Evolutionary conservation across 441 rosid species (phyloP).

Genomic region (Aquilaria agallochum): DNA sequence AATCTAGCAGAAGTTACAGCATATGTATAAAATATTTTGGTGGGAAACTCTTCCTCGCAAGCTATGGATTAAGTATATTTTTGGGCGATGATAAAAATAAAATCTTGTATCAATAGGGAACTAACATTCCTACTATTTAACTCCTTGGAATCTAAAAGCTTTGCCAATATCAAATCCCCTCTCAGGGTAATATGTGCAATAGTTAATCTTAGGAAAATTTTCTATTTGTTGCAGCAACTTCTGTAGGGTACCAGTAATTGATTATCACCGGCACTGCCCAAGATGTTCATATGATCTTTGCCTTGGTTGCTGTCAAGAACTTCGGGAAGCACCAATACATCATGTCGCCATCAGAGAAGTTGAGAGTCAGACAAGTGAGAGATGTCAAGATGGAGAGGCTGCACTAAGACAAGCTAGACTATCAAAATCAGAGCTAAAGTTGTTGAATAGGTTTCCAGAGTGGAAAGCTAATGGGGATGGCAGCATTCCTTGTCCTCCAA

Average conservation of each 20-base stretch:
- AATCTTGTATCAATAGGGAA: too few species aligned
- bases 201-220: neutral
- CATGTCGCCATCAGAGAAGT: slow-evolving; percentile 21
- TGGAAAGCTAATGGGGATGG: slow-evolving; percentile 85
- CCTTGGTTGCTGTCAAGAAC: slow-evolving; percentile 92
- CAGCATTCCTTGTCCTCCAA: slow-evolving; percentile 90
- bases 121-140: too few species aligned
- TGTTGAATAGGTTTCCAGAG: slow-evolving; percentile 56
- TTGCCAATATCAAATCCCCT: too few species aligned
- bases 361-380: slow-evolving; percentile 28
- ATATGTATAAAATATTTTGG: too few species aligned
- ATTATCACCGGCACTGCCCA: slow-evolving; percentile 89
- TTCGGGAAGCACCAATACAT: slow-evolving; percentile 50
- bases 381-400: slow-evolving; percentile 27
- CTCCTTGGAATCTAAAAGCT: too few species aligned
- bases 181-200: too few species aligned
- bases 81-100: too few species aligned
- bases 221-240: slow-evolving; percentile 64
- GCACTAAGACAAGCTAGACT: slow-evolving; percentile 19
- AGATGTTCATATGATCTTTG: slow-evolving; percentile 83
- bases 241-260: slow-evolving; percentile 89
- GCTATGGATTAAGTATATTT: too few species aligned
- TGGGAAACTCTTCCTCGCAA: too few species aligned
- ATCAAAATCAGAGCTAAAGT: slow-evolving; percentile 34
- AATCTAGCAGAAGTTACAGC: too few species aligned